Percentiles rank a stretch among this genome's conserved stretches.
These are phyloP conservation scores for Fusarium buxicola DNA, from an alignment of 2,329 filamentous ascomycete genomes.

Conservation along the genomic window DNA sequence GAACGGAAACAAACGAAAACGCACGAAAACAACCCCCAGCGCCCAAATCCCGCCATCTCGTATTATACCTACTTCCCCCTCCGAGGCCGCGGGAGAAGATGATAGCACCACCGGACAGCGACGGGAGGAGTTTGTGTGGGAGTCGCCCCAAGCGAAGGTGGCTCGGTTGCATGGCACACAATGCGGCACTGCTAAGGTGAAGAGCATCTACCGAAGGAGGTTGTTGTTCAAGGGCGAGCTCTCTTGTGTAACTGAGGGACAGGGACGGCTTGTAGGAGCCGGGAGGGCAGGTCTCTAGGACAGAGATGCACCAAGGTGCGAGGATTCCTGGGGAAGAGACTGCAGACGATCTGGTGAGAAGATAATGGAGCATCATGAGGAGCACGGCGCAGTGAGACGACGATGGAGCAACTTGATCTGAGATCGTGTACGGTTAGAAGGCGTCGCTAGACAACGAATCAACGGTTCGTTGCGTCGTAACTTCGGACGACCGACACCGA, in stretches of 20 bases:
- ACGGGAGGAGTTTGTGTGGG: slow-evolving; percentile 3
- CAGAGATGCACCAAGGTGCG: background rate
- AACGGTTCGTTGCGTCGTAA: background rate
- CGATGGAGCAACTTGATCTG: slow-evolving; percentile 9
- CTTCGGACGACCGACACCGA: slow-evolving; percentile 14
- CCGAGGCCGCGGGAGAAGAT: slow-evolving; percentile 11
- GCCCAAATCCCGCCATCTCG: background rate
- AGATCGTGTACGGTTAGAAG: slow-evolving; percentile 15
- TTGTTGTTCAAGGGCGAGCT: slow-evolving; percentile 8
- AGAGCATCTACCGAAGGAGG: slow-evolving; percentile 35
- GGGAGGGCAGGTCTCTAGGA: background rate
- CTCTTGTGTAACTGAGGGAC: slow-evolving; percentile 20
- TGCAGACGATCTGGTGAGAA: slow-evolving; percentile 13
- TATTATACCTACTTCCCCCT: slow-evolving; percentile 27
- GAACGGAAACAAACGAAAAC: background rate
- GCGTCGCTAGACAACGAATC: slow-evolving; percentile 5
- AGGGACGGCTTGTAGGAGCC: background rate
- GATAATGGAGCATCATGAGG: background rate
- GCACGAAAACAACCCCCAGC: background rate
- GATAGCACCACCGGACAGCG: background rate
- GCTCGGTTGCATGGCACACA: slow-evolving; percentile 11
- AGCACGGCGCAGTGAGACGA: background rate
- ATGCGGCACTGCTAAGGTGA: slow-evolving; percentile 5
- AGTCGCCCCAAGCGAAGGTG: slow-evolving; percentile 4
- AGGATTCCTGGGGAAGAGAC: slow-evolving; percentile 1